Percentiles rank a stretch among this genome's conserved stretches.
phyloP scores from a whole-genome alignment of 148 eudicot species.

The Vaccinium corymbosum region DNA sequence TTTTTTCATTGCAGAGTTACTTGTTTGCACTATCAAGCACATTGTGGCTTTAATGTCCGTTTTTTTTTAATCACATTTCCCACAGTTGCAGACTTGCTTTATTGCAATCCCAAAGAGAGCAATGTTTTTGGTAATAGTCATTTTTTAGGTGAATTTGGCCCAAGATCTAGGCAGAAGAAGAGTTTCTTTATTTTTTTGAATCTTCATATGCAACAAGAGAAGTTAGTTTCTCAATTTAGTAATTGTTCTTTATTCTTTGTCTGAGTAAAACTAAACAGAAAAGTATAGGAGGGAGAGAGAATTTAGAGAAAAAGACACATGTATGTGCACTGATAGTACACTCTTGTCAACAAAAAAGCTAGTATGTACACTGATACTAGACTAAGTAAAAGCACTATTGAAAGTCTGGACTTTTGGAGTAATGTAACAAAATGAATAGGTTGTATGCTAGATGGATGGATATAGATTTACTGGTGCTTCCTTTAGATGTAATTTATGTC shows the following conservation, averaged over 20 bases:
- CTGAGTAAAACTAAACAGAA: not conserved
- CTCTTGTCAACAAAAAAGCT: not conserved
- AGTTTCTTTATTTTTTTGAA: not conserved
- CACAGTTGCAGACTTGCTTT: not conserved
- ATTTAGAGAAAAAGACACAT: not conserved
- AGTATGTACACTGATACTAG: not conserved
- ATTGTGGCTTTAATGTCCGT: not conserved
- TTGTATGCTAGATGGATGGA: not conserved
- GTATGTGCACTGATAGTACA: not conserved
- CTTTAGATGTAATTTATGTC: not conserved
- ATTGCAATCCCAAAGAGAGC: not conserved
- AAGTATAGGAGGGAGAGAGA: not conserved
- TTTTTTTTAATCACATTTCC: not conserved
- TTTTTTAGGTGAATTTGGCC: not conserved
- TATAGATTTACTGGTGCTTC: not conserved
- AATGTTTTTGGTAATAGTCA: not conserved
- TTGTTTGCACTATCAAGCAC: slow-evolving; percentile 1
- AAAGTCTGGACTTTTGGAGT: not conserved
- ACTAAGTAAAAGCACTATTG: not conserved
- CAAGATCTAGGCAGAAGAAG: not conserved
- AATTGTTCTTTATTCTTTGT: not conserved
- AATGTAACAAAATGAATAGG: not conserved
- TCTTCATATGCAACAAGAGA: not conserved
- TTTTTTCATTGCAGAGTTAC: not conserved
- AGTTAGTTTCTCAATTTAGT: not conserved